Evolutionary conservation across 352 stramenopile genomes (phyloP).

Genomic region (Phytophthora sojae): DNA sequence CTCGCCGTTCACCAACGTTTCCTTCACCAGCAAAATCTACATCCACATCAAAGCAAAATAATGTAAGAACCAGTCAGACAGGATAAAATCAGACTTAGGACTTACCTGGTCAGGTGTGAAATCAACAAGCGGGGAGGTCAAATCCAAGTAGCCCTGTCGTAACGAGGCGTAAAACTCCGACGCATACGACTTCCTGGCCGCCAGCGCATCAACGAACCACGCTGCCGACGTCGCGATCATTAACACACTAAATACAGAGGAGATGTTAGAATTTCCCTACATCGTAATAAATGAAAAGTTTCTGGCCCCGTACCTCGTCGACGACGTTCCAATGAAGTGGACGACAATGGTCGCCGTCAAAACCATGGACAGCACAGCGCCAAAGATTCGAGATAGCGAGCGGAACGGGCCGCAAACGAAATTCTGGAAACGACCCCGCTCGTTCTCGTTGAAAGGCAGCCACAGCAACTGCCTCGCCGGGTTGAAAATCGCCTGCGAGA

Average conservation of each 20-base stretch:
- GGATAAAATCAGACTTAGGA: not conserved
- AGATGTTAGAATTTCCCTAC: conserved; percentile 3
- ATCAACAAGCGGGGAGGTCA: conserved; percentile 80
- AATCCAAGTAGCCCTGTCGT: conserved; percentile 82
- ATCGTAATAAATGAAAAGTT: not conserved
- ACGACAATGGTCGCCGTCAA: conserved; percentile 60
- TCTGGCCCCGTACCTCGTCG: conserved; percentile 55
- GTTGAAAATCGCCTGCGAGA: conserved; percentile 87
- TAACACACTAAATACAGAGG: conserved; percentile 44
- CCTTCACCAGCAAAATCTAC: conserved; percentile 82
- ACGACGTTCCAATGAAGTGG: conserved; percentile 54
- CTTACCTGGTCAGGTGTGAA: conserved; percentile 87
- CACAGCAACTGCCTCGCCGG: conserved; percentile 86
- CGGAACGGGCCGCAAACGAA: conserved; percentile 85
- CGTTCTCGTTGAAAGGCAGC: conserved; percentile 78
- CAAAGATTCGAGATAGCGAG: conserved; percentile 80
- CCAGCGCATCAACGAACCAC: conserved; percentile 78
- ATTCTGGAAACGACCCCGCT: conserved; percentile 79
- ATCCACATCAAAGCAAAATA: conserved; percentile 1
- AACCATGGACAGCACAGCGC: conserved; percentile 75
- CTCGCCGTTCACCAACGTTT: conserved; percentile 74
- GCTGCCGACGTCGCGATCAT: conserved; percentile 68
- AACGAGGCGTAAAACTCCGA: conserved; percentile 88
- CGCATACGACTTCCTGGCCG: conserved; percentile 83
- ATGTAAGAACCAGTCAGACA: not conserved